phyloP scores from a whole-genome alignment of 768 basidiomycete species.

The Multifurca ochricompacta region DNA sequence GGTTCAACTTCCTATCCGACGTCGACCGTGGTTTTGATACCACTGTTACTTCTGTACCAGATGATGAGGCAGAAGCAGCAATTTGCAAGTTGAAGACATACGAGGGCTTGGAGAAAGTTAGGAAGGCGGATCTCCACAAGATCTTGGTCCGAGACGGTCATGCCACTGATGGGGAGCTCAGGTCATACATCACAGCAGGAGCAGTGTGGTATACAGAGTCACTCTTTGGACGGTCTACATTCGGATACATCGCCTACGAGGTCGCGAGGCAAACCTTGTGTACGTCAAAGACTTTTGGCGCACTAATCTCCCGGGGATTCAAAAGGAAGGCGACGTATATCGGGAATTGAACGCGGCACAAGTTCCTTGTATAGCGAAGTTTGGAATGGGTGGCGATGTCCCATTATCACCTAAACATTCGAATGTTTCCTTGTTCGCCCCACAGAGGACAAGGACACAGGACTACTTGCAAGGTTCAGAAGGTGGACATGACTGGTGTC shows the following conservation, averaged over 20 bases:
- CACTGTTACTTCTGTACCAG: not conserved
- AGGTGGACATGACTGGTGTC: not conserved
- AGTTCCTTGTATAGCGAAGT: not conserved
- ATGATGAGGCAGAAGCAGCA: not conserved
- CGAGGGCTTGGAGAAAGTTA: not conserved
- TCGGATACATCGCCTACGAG: not conserved
- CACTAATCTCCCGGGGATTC: not conserved
- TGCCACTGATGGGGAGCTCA: not conserved
- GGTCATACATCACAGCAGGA: not conserved
- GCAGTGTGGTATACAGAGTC: not conserved
- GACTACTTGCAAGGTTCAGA: not conserved
- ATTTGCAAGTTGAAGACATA: not conserved
- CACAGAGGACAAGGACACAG: not conserved
- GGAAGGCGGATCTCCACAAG: not conserved
- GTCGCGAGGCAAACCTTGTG: not conserved
- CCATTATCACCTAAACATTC: not conserved
- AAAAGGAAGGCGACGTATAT: not conserved
- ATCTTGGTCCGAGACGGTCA: not conserved
- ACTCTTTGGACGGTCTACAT: not conserved
- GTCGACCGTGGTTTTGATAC: not conserved
- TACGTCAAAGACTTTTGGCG: slow-evolving; percentile 3
- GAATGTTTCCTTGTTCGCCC: not conserved
- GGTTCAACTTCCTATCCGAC: not conserved
- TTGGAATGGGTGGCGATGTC: not conserved
- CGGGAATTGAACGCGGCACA: not conserved